Percentiles rank a stretch among this genome's conserved stretches.
Evolutionary conservation across 306 rosid species (phyloP).

Genomic region (Quercus engelmannii): DNA sequence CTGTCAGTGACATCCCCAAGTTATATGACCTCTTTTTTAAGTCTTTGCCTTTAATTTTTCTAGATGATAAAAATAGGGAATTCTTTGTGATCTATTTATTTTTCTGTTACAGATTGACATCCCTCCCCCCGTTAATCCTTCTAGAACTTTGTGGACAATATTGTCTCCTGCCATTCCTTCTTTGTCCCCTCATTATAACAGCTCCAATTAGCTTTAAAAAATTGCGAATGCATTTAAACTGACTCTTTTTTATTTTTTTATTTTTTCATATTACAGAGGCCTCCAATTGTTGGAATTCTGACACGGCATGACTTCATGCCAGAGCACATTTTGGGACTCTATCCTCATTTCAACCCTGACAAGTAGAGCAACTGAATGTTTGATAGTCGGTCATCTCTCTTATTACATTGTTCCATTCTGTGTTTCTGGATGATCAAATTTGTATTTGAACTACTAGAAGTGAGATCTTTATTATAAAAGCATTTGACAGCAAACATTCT

Average conservation of each 20-base stretch:
- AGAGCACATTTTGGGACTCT: constrained; percentile 72
- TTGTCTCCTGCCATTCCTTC: not conserved
- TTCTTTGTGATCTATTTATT: not conserved
- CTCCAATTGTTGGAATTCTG: constrained; percentile 80
- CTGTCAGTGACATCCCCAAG: not conserved
- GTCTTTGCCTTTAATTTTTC: not conserved
- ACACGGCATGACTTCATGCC: constrained; percentile 93
- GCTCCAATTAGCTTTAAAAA: not conserved
- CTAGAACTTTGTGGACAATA: not conserved
- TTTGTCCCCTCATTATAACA: not conserved
- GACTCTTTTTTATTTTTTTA: not conserved
- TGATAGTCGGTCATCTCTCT: constrained; percentile 7
- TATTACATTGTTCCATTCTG: constrained; percentile 5
- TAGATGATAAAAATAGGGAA: not conserved
- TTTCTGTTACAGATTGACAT: not conserved
- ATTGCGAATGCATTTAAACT: not conserved
- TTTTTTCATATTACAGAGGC: constrained; percentile 58
- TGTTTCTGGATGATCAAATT: not conserved
- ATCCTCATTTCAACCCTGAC: constrained; percentile 51
- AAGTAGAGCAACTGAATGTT: constrained; percentile 28
- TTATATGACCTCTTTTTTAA: not conserved
- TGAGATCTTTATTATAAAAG: not conserved
- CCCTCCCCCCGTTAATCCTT: no score
- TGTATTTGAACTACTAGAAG: not conserved
- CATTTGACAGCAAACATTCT: not conserved